Evolutionary conservation across 2,329 filamentous ascomycete species (phyloP).

Genomic region (Pestalotiopsis sp.): DNA sequence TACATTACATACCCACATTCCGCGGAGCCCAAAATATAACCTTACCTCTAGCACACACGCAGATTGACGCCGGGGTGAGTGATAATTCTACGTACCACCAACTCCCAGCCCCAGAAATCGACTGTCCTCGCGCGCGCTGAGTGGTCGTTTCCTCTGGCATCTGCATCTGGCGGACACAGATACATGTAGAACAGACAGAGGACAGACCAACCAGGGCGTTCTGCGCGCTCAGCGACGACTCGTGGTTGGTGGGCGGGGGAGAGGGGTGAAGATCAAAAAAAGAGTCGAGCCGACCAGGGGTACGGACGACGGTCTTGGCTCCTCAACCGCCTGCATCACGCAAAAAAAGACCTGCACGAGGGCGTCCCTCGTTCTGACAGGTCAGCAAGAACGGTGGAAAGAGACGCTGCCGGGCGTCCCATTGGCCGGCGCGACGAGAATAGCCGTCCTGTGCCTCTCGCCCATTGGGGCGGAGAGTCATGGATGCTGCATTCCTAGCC

Average conservation of each 20-base stretch:
- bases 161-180: not conserved
- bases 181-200: not conserved
- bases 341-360: not conserved
- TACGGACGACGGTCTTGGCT: not conserved
- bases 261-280: not conserved
- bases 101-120: not conserved
- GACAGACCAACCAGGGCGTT: constrained; percentile 1
- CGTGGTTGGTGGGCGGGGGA: constrained; percentile 6
- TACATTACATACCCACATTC: not conserved
- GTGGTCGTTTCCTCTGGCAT: not conserved
- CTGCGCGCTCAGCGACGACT: constrained; percentile 5
- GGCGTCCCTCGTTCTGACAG: not conserved
- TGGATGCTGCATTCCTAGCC: not conserved
- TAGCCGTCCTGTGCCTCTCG: not conserved
- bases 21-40: not conserved
- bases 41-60: not conserved
- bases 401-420: not conserved
- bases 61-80: not conserved
- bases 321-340: constrained; percentile 13
- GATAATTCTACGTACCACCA: not conserved
- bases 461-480: not conserved
- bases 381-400: not conserved
- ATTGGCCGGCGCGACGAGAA: constrained; percentile 8
- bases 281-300: not conserved
- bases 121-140: constrained; percentile 10